Evolutionary conservation across 2,329 filamentous ascomycete genomes (phyloP), one percentile per base, ranked within the genome.

Genomic region (Penicillium paneum): DNA sequence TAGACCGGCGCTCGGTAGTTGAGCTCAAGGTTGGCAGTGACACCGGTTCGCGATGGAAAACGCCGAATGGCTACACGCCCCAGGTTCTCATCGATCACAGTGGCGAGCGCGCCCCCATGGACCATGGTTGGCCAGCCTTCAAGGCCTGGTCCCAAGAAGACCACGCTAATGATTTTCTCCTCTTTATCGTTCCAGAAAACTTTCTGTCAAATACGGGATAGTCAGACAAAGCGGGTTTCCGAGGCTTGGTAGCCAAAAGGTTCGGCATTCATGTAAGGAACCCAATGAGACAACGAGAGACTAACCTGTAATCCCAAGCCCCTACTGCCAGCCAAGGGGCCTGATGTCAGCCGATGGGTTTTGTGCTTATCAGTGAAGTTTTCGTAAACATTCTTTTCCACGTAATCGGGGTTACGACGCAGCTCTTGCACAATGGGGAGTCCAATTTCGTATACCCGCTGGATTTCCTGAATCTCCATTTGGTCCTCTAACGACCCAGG

Each of bases 91-190:
- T 89, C 83, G 35, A 91, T 72, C 3, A 89, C 70, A 0, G 85
- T 90, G 8, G 85, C 86, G 45, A 89, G 78, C 7, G 81, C 78
- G 13, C 89, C 89, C 52, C 89, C 89, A 73, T 93, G 89, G 48
- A 85, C 83, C 38, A 89, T 78, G 12, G 82, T 81, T 1, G 88
- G 88, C 86, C 87, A 92, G 4, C 89, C 88, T 44, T 80, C 77
- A 19, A 87, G 67, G 1, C 78, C 82, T n/a, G 77, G 70, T 7
- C 89, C 89, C 50, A 91, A 79, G 76, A 80, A 88, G 5, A 91
- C 76, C n/a, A 91, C 78, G 46, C 79, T 81, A 11, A 86, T 74
- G 32, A 84, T 70, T 63, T 84, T 82, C 60, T 83, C 79, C 7
- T 84, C 82, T 29, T 71, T 70, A 3, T 74, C 65, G 67, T 89